phyloP scores from a whole-genome alignment of 495 filamentous ascomycete species.

The Penicillium verhagenii region DNA sequence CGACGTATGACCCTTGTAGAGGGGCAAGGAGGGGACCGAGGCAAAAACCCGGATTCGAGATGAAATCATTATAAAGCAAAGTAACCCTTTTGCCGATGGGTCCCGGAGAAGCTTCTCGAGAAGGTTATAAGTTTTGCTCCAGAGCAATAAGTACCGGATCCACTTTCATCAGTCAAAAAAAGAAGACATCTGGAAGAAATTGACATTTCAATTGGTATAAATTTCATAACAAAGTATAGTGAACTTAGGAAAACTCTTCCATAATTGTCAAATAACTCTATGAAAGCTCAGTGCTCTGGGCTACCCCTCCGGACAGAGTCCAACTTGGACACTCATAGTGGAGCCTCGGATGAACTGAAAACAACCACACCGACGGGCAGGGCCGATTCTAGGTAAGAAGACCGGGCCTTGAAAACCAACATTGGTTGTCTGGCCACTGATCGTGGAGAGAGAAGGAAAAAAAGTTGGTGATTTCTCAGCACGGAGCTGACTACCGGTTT shows the following conservation, averaged over 20 bases:
- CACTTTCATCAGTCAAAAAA: no score
- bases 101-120: slow-evolving; percentile 36
- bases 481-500: slow-evolving; percentile 17
- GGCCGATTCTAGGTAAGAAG: slow-evolving; percentile 28
- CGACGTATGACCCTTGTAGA: slow-evolving; percentile 6
- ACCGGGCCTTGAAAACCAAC: slow-evolving; percentile 13
- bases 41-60: slow-evolving; percentile 3
- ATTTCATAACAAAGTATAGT: neutral
- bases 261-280: neutral
- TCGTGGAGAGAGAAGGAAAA: neutral
- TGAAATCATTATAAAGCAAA: slow-evolving; percentile 27
- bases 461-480: slow-evolving; percentile 16
- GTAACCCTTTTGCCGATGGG: slow-evolving; percentile 7
- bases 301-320: neutral
- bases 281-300: neutral
- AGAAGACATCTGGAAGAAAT: no score
- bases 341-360: slow-evolving; percentile 23
- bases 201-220: no score
- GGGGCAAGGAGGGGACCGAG: slow-evolving; percentile 23
- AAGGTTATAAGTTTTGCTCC: slow-evolving; percentile 11
- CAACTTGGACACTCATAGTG: slow-evolving; percentile 10
- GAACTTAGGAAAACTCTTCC: no score
- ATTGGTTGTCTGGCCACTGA: neutral
- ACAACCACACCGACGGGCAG: slow-evolving; percentile 22
- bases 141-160: slow-evolving; percentile 6